Base-by-base conservation (phyloP, 805 yeast species). In the Candida xyloterini region DNA sequence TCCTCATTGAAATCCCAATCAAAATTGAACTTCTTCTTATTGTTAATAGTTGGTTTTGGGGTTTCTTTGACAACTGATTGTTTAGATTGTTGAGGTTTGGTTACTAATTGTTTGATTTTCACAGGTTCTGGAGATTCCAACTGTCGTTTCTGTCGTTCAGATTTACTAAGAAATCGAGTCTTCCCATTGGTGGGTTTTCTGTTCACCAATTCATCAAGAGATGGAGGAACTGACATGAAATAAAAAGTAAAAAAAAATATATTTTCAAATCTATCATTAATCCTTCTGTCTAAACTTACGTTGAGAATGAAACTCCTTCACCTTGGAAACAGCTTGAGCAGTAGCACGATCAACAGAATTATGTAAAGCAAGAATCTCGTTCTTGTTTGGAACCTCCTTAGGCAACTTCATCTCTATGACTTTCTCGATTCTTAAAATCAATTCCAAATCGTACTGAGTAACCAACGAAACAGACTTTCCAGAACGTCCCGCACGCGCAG, bases 381-480 rank as follows among this genome's bases (percentile, higher is more conserved):
- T 84, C 53, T 77, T 84, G 37, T 88, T 82, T 2, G 90, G 84
- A 4, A 78, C 73, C 36, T 88, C 95, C 61, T 86, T 90, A 4
- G 90, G 90, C 40, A 93, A 68, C 57, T 84, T 88, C 71, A 81
- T 84, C 38, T 75, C 83, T 40, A 93, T 74, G 8, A 84, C 97
- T 38, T 81, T 81, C 62, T 93, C 99, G 37, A 93, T 90, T 57
- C 96, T 74, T 49, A 89, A 67, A 56, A 87, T 85, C 53, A 89
- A 67, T 62, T 90, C 97, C 45, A 93, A 70, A 62, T 93, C 99
- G 60, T 93, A 93, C 62, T 93, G 99, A 0, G 98, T 90, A 23
- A 89, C 95, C 42, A 90, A 67, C 2, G 95, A 84, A 13, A 90
- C 72, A 3, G 96, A 85, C 59, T 82, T 84, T 34, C 96, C 96